A percentile compares a stretch with the other conserved stretches of the same genome.
These are phyloP conservation scores for Salvia rosmarinus DNA, from an alignment of 257 asterid genomes.

Conservation along the genomic window DNA sequence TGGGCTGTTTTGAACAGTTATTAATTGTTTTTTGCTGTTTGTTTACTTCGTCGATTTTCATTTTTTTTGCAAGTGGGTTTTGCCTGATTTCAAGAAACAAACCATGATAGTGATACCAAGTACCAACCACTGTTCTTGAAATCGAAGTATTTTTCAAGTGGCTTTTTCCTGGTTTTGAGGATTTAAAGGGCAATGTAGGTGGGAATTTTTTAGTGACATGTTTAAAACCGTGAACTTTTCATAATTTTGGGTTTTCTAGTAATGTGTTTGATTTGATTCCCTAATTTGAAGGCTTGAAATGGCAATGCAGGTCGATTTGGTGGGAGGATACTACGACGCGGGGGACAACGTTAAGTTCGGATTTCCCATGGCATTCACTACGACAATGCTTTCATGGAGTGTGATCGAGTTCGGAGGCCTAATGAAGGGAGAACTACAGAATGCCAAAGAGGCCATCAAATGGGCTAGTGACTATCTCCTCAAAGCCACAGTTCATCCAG, in stretches of 20 bases:
- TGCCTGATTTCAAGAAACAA: not conserved
- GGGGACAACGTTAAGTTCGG: conserved; percentile 99
- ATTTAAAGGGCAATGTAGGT: not conserved
- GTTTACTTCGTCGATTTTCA: not conserved
- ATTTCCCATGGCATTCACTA: conserved; percentile 97
- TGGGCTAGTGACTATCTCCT: conserved; percentile 98
- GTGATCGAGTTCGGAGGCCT: conserved; percentile 95
- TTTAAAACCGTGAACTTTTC: not conserved
- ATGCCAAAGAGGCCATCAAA: conserved; percentile 80
- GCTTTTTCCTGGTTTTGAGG: not conserved
- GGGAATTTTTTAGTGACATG: not conserved
- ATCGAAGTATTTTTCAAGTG: not conserved
- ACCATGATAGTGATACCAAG: not conserved
- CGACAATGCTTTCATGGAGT: conserved; percentile 99
- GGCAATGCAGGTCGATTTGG: conserved; percentile 94
- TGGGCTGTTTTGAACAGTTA: not conserved
- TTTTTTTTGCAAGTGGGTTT: no score
- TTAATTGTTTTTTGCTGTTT: not conserved
- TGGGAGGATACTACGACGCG: conserved; percentile 98
- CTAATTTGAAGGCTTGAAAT: conserved; percentile 13
- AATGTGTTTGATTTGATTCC: not conserved
- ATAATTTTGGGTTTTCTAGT: conserved; percentile 9
- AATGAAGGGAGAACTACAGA: conserved; percentile 79
- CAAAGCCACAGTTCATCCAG: conserved; percentile 90
- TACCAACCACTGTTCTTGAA: not conserved